Evolutionary conservation across 176 grass and related monocot species (phyloP), one percentile per base, ranked within the genome.

Genomic region (Dendrocalamus sinicus): DNA sequence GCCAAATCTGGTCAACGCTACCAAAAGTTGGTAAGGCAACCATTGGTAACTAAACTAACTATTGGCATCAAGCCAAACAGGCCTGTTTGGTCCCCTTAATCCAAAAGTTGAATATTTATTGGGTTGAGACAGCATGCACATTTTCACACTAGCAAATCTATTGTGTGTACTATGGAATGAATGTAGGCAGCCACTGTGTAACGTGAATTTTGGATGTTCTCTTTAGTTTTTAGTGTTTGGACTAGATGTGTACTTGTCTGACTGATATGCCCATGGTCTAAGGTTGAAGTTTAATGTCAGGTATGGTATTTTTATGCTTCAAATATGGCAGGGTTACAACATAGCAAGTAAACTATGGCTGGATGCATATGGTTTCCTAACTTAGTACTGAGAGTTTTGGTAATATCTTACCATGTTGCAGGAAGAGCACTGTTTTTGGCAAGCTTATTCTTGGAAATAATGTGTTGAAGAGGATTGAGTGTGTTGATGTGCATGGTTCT

Each of bases 381-480:
- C 22, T 63, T 46, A 5, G 55, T 80, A 85, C 76, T 73, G 16
- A 73, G 24, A 30, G 39, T 23, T 86, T 61, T 74, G 50, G 28
- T 87, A 47, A 45, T 79, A 24, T 75, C 77, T 78, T 83, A 71
- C 41, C 60, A 67, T 77, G 12, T 85, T 77, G 64, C 90, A 99
- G 97, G 84, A 96, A 96, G 44, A 91, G 88, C 88, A 95, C 90
- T 72, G 92, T 99, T 88, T 99, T 99, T 92, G 97, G 97, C 73
- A 99, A 92, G 89, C 90, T 99, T 73, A 88, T 94, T 88, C 75
- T 88, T 67, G 97, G 97, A 86, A 86, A 88, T 72, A 86, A 96
- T 61, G 87, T 93, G 58, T 41, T 99, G 68, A 99, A 86, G 79
- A 99, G 87, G 59, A 96, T 99, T 72, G 97, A 99, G 85, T 85